Conservation (phyloP, 2,329 filamentous ascomycete genomes). For the Podosphaera aphanis region DNA sequence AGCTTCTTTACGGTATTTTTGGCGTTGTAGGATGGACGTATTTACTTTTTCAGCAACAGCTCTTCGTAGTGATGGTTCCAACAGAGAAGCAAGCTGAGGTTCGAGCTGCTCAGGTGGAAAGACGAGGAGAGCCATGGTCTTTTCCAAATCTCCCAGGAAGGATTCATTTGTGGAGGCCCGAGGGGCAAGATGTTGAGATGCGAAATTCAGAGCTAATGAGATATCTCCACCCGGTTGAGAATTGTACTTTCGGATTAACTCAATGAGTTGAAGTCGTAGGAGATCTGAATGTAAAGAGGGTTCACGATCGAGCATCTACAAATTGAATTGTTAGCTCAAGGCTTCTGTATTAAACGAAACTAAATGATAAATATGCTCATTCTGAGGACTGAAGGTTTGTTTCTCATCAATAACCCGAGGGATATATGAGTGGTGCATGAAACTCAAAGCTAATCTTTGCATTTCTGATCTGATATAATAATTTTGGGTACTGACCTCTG, state of each 20-base stretch:
- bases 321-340: slow-evolving; percentile 1
- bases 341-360: not conserved
- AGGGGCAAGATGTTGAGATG: slow-evolving; percentile 65
- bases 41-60: slow-evolving; percentile 79
- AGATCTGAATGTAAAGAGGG: slow-evolving; percentile 71
- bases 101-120: slow-evolving; percentile 64
- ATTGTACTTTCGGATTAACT: slow-evolving; percentile 64
- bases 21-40: slow-evolving; percentile 55
- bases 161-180: slow-evolving; percentile 59
- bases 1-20: slow-evolving; percentile 52
- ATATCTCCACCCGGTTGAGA: slow-evolving; percentile 46
- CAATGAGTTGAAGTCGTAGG: slow-evolving; percentile 73
- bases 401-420: slow-evolving; percentile 77
- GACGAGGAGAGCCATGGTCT: slow-evolving; percentile 78
- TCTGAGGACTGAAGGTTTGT: slow-evolving; percentile 60
- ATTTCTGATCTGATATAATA: slow-evolving; percentile 12
- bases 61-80: slow-evolving; percentile 58
- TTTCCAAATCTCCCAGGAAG: slow-evolving; percentile 71
- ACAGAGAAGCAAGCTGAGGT: slow-evolving; percentile 48
- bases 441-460: slow-evolving; percentile 82
- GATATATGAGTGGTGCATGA: slow-evolving; percentile 99
- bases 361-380: slow-evolving; percentile 32
- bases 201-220: slow-evolving; percentile 55
- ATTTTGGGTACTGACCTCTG: slow-evolving; percentile 44
- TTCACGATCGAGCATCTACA: slow-evolving; percentile 66